These are phyloP conservation scores for Nephelium lappaceum DNA, from an alignment of 345 rosid species.

Conservation along the genomic window DNA sequence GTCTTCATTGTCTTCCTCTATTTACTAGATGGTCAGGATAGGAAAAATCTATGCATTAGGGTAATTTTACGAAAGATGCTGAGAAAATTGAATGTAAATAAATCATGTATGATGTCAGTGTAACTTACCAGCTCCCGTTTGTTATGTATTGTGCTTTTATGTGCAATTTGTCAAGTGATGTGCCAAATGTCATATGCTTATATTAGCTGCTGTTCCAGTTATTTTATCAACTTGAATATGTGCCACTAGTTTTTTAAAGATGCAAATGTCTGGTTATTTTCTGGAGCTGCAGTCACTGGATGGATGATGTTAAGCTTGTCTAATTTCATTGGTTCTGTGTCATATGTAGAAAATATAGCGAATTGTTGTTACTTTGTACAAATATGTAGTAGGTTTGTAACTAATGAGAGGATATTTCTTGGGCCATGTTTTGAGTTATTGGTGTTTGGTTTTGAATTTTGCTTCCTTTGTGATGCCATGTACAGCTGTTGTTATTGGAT, in stretches of 20 bases:
- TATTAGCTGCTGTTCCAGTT: neutral
- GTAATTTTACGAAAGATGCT: neutral
- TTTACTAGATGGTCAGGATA: neutral
- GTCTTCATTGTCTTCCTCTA: neutral
- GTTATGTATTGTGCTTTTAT: neutral
- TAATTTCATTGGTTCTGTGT: neutral
- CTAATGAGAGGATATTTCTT: neutral
- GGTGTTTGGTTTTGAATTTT: slow-evolving; percentile 6
- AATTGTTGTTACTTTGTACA: neutral
- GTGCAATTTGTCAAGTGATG: neutral
- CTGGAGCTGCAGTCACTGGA: neutral
- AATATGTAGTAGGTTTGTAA: neutral
- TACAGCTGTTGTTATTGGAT: neutral
- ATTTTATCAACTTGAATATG: neutral
- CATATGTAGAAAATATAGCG: neutral
- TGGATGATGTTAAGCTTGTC: neutral
- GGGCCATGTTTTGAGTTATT: neutral
- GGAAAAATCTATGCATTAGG: neutral
- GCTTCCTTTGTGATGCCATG: neutral
- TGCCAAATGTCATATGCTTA: neutral
- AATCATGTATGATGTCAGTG: neutral
- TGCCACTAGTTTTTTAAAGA: neutral
- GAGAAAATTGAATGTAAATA: slow-evolving; percentile 12
- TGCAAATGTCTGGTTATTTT: neutral
- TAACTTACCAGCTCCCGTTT: neutral